phyloP scores from a whole-genome alignment of 164 flowering plant genomes.

The Chloranthus sessilifolius region DNA sequence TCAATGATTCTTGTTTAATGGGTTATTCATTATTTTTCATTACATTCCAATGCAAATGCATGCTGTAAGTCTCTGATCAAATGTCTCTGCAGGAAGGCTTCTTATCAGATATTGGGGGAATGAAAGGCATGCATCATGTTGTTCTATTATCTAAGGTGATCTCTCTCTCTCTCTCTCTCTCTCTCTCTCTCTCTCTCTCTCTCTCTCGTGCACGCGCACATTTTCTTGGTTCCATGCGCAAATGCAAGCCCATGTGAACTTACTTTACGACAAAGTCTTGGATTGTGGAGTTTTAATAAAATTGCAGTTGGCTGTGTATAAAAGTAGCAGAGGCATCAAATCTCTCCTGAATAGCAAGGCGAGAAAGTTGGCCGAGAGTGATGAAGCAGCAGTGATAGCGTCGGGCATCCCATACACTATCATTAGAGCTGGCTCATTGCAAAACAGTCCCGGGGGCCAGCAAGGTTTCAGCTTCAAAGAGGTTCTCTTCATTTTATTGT shows the following conservation, averaged over 20 bases:
- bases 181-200: too few species aligned
- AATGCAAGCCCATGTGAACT: background rate
- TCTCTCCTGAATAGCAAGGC: slow-evolving; percentile 62
- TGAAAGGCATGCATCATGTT: slow-evolving; percentile 67
- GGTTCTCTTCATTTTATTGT: slow-evolving; percentile 31
- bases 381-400: slow-evolving; percentile 49
- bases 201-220: background rate
- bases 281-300: slow-evolving; percentile 36
- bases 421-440: slow-evolving; percentile 61
- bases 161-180: slow-evolving; percentile 4
- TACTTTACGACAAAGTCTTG: too few species aligned
- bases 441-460: slow-evolving; percentile 61
- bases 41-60: background rate
- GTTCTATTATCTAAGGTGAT: slow-evolving; percentile 79
- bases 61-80: too few species aligned
- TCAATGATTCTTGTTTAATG: background rate
- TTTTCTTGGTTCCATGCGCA: background rate
- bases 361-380: slow-evolving; percentile 70
- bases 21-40: too few species aligned
- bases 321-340: slow-evolving; percentile 65
- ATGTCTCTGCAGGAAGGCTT: slow-evolving; percentile 73
- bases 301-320: slow-evolving; percentile 88
- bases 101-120: slow-evolving; percentile 33
- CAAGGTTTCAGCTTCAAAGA: slow-evolving; percentile 82
- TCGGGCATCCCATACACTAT: slow-evolving; percentile 81